Conservation (phyloP, 2,329 filamentous ascomycete species). For the Tolypocladium inflatum region DNA sequence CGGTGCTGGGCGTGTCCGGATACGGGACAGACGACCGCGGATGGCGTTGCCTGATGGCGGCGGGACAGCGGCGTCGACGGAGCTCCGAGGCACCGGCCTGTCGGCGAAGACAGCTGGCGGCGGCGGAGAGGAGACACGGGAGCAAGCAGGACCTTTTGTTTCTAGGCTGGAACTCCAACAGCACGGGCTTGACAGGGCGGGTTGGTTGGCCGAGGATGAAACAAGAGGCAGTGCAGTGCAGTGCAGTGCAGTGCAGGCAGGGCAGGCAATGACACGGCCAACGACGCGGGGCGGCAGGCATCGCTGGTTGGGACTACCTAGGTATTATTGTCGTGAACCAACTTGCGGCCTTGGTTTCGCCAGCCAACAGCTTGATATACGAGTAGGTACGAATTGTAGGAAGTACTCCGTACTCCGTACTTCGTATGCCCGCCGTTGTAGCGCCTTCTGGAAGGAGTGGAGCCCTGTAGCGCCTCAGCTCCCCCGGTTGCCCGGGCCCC, state of each 20-base stretch:
- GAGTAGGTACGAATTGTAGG: too few species aligned
- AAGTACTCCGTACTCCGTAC: too few species aligned
- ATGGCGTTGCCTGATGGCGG: neutral
- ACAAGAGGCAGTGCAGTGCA: neutral
- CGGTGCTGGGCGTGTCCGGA: neutral
- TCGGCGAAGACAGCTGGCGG: neutral
- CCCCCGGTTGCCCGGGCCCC: too few species aligned
- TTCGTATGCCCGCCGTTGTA: neutral
- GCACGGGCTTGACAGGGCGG: neutral
- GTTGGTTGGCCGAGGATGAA: neutral
- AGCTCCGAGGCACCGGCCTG: neutral
- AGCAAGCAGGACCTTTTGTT: neutral
- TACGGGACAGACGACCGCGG: neutral
- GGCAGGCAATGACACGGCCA: neutral
- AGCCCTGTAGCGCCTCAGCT: neutral
- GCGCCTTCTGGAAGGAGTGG: constrained; percentile 1
- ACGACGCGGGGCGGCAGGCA: neutral
- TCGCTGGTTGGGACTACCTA: neutral
- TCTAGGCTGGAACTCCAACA: neutral
- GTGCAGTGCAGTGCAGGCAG: neutral
- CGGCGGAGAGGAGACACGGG: neutral
- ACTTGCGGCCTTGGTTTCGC: neutral
- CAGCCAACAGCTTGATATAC: neutral
- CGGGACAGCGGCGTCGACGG: neutral
- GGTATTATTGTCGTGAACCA: neutral